Evolutionary conservation across 2,329 filamentous ascomycete species (phyloP), one percentile per base, ranked within the genome.

Genomic region (Calonectria ilicicola): DNA sequence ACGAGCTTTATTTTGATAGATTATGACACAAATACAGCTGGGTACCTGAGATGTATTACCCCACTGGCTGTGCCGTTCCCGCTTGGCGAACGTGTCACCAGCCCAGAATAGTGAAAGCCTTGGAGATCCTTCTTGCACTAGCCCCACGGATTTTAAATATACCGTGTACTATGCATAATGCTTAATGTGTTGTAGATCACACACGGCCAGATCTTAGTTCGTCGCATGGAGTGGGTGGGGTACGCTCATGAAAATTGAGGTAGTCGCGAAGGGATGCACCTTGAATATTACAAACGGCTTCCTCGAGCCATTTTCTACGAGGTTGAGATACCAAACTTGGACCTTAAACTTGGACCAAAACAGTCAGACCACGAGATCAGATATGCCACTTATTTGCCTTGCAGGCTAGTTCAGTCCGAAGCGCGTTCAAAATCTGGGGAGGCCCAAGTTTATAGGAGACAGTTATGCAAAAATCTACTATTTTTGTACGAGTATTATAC

Each of bases 401-500:
- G 44, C 29, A 46, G 35, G 17, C 23, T n/a, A 26, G 49, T 19
- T 26, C 15, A 60, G 53, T 60, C 53, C 53, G 51, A 67, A 35
- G 46, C 65, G 65, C 38, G n/a, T 60, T 67, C 53, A 67, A 63
- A 58, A 68, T 62, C 53, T 42, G 56, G 56, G 29, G 42, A 19
- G 42, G 56, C 66, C 42, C 66, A 63, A 63, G 56, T 60, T 51
- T 26, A 63, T 58, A 63, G 32, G 53, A 49, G 26, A 66, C n/a
- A 66, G 23, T 35, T 53, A 53, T 35, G 35, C 19, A 66, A 66
- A 66, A 53, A 42, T 53, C 40, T 32, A 56, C 47, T 44, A 35
- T n/a, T 44, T 44, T 32, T 32, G 53, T 38, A 67, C 58, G 29
- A 42, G 35, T 49, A 40, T 15, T 47, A 47, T 40, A 15, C 35